Base-by-base conservation (phyloP, 768 basidiomycete species). In the Tephrocybe sp. region DNA sequence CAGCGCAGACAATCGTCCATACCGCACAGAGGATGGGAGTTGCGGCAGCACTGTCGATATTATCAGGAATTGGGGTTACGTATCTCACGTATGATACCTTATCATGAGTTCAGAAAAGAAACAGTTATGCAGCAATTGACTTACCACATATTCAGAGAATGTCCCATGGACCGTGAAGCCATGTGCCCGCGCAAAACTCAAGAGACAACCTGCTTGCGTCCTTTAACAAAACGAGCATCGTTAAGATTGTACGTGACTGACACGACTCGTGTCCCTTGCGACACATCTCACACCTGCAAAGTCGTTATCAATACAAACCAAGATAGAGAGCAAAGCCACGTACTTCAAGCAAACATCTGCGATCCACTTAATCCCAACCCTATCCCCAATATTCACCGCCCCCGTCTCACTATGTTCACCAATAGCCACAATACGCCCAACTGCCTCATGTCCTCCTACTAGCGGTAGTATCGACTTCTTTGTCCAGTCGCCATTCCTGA, bases 331-430 rank as follows among this genome's bases (percentile, higher is more conserved):
- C 30, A 26, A 37, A 9, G 54, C 28, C 12, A 30, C 60, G n/a
- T 42, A 74, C 71, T 64, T 69, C 47, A 69, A 56, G 47, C 74
- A 75, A 0, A 67, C 64, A 36, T 64, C 65, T 0, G 64, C 61
- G 69, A 83, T 68, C 84, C 85, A 87, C 64, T 92, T 92, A 65
- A 91, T 72, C 3, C 90, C 90, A 30, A 91, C 89, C 9, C 85
- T 73, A 53, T 89, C 86, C 18, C 90, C 90, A 24, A 89, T 54
- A 60, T 86, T 82, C 47, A 89, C 72, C 60, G 32, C 72, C 69
- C 49, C 66, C 15, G 41, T 67, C 51, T 54, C 51, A 1, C 83
- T 82, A 60, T 84, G 70, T 7, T 74, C 76, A 6, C 82, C 91
- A 58, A 94, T 86, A 24, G 89, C 91, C 16, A 92, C 86, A 37